Percentiles rank a stretch among this genome's conserved stretches.
Evolutionary conservation across 371 early-diverging fungal genomes (phyloP).

Genomic region (Phascolomyces articulosus): DNA sequence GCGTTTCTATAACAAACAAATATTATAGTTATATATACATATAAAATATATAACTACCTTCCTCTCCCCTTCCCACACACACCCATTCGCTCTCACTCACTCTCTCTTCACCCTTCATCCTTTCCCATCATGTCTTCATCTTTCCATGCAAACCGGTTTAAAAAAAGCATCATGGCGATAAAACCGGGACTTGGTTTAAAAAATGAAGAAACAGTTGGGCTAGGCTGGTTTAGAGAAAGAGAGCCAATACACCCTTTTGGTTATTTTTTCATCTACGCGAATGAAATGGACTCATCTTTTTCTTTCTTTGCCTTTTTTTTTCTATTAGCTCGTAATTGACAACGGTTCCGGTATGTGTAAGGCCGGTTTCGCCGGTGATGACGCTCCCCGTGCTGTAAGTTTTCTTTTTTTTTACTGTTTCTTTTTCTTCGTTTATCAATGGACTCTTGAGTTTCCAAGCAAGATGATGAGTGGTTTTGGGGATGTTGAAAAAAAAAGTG

Average conservation of each 20-base stretch:
- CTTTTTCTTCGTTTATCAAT: background rate
- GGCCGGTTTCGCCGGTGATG: slow-evolving; percentile 99
- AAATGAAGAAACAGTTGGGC: too few species aligned
- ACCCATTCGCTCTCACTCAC: too few species aligned
- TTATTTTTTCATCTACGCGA: slow-evolving; percentile 14
- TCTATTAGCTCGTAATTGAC: slow-evolving; percentile 79
- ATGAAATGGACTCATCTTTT: slow-evolving; percentile 5
- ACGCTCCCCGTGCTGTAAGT: slow-evolving; percentile 99
- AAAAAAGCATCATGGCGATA: background rate
- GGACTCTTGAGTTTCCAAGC: background rate
- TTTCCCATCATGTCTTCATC: background rate
- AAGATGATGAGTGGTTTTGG: background rate
- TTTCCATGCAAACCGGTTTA: too few species aligned
- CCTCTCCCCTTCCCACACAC: too few species aligned
- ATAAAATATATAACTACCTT: too few species aligned
- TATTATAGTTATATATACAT: too few species aligned
- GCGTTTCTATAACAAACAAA: background rate
- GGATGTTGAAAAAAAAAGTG: background rate
- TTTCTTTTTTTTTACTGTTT: background rate
- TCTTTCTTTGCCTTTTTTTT: slow-evolving; percentile 9
- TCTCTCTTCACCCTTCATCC: too few species aligned
- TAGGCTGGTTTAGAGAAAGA: too few species aligned
- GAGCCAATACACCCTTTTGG: too few species aligned
- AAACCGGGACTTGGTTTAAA: background rate
- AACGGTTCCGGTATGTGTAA: slow-evolving; percentile 99